phyloP scores from a whole-genome alignment of 306 rosid genomes.

The Gastrolobium villosum region DNA sequence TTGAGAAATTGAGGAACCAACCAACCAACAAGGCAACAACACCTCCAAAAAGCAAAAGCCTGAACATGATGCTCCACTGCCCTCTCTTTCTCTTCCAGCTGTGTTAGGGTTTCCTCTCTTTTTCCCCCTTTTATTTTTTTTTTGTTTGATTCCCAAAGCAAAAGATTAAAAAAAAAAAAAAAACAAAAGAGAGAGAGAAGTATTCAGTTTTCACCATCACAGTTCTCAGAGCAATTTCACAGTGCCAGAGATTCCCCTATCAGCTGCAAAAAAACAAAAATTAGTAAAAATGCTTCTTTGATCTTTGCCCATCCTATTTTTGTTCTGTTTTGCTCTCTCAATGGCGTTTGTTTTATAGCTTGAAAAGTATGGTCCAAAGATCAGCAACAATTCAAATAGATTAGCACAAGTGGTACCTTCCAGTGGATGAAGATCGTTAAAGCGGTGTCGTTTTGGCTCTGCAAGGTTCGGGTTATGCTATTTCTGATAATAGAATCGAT shows the following conservation, averaged over 20 bases:
- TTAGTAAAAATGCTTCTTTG: background rate
- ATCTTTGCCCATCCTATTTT: conserved; percentile 3
- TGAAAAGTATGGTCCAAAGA: conserved; percentile 47
- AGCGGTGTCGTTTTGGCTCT: conserved; percentile 53
- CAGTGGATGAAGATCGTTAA: conserved; percentile 59
- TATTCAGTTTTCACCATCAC: background rate
- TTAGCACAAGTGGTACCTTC: conserved; percentile 35
- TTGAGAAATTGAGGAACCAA: conserved; percentile 39
- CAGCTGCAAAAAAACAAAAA: background rate
- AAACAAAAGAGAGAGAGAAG: background rate
- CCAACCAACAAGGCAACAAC: conserved; percentile 4
- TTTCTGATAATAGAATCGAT: conserved; percentile 39
- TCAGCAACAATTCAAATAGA: conserved; percentile 35
- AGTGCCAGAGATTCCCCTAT: conserved; percentile 37
- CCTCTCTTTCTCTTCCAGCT: conserved; percentile 43
- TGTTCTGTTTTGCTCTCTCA: conserved; percentile 10
- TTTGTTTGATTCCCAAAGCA: conserved; percentile 2
- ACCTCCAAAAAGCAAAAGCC: conserved; percentile 42
- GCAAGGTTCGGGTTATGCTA: background rate
- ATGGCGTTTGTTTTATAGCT: conserved; percentile 46
- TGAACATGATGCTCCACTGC: conserved; percentile 26
- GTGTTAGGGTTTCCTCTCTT: conserved; percentile 38
- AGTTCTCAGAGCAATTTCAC: conserved; percentile 40
- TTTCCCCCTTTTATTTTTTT: background rate
- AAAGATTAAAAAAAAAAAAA: no score